Base-by-base conservation (phyloP, 441 rosid genomes). In the Adansonia madagascariensis region DNA sequence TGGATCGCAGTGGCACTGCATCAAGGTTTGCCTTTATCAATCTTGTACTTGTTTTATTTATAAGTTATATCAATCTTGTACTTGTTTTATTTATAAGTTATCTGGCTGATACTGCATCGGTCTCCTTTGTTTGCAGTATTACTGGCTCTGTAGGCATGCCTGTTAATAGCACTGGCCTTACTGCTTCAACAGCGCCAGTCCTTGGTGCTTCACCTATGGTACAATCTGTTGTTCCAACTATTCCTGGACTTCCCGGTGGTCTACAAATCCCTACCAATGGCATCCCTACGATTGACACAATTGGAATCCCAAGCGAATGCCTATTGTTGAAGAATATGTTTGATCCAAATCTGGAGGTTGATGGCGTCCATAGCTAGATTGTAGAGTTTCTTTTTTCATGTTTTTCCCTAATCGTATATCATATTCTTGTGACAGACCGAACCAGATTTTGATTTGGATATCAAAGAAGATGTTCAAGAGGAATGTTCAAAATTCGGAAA, bases 301-400 rank as follows among this genome's bases (percentile, higher is more conserved):
- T 94, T 24, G 98, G 98, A 56, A 73, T 80, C 77, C 99, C 97
- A 39, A 92, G 94, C 67, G 98, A 96, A 86, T 96, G 96, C 82
- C 72, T 96, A 46, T 68, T 96, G 68, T 85, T 96, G 83, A 96
- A 92, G 88, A 96, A 96, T 78, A 96, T 96, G 99, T 96, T 96
- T 84, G 98, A 96, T 87, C 98, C 99, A 17, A 87, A 73, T 24
- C 12, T 79, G 63, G 99, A 96, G 98, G 97, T 91, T 63, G 97
- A 89, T 63, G 2, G 89, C 55, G 71, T 71, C 44, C n/a, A 2
- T 44, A 50, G 1, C 57, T 59, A 68, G 9, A 24, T 8, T 24
- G 6, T 10, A 0, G 49, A 7, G 18, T 39, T 52, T 24, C 10
- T 66, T 27, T 20, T 65, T 2, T 8, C 43, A 22, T 31, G 56